Conservation (phyloP, 108 stramenopile genomes). For the Cyclotella atomus region DNA sequence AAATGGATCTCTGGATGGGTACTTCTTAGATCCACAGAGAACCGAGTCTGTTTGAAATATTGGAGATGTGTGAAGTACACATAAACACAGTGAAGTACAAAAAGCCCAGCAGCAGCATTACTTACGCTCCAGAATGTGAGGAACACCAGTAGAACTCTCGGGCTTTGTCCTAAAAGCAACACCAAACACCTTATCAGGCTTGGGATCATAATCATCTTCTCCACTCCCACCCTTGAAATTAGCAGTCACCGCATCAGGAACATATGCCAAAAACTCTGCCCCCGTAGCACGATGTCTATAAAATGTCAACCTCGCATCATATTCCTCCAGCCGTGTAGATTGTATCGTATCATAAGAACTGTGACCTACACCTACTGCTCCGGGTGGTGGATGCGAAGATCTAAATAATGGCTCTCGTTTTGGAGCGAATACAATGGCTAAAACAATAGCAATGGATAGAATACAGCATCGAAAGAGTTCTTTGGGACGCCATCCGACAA, state of each 20-base stretch:
- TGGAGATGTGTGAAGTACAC: no score
- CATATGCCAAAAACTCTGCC: slow-evolving; percentile 75
- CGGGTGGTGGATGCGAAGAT: slow-evolving; percentile 11
- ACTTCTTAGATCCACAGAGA: slow-evolving; percentile 88
- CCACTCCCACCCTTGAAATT: not conserved
- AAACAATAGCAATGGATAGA: not conserved
- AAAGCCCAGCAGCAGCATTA: not conserved
- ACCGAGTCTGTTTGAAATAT: slow-evolving; percentile 67
- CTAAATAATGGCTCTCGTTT: not conserved
- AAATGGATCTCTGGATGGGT: slow-evolving; percentile 94
- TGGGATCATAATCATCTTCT: slow-evolving; percentile 47
- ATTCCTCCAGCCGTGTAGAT: slow-evolving; percentile 24
- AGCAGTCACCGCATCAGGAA: slow-evolving; percentile 51
- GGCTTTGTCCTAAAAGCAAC: slow-evolving; percentile 93
- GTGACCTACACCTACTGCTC: slow-evolving; percentile 36
- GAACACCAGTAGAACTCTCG: slow-evolving; percentile 80
- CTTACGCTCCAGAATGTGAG: slow-evolving; percentile 90
- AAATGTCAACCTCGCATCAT: slow-evolving; percentile 38
- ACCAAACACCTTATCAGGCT: slow-evolving; percentile 93
- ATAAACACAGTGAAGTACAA: not conserved
- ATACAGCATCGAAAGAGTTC: slow-evolving; percentile 14
- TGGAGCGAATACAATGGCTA: not conserved
- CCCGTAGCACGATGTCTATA: slow-evolving; percentile 80
- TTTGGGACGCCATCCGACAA: slow-evolving; percentile 18
- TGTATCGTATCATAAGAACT: slow-evolving; percentile 26